A percentile compares a stretch with the other conserved stretches of the same genome.
Conservation (phyloP, 768 basidiomycete species). For the Chiua virens region DNA sequence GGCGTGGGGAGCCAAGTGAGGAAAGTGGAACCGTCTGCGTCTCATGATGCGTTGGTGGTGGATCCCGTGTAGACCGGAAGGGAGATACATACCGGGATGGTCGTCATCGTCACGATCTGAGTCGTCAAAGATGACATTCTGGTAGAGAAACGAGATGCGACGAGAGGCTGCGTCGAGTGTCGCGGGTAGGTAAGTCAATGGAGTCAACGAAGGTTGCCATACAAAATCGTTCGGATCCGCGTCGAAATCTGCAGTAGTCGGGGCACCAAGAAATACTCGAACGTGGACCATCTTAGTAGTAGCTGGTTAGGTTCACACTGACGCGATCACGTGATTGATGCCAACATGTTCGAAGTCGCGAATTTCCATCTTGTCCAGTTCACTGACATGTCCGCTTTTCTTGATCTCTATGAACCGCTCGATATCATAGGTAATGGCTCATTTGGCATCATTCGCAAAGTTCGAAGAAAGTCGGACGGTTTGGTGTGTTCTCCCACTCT, state of each 20-base stretch:
- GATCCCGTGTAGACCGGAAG: constrained; percentile 3
- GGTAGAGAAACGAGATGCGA: constrained; percentile 69
- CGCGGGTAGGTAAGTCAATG: constrained; percentile 37
- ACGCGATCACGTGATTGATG: constrained; percentile 29
- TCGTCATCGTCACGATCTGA: constrained; percentile 31
- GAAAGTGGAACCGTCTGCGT: constrained; percentile 46
- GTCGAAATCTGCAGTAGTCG: constrained; percentile 33
- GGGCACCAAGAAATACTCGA: constrained; percentile 55
- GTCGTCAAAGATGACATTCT: constrained; percentile 67
- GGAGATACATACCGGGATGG: constrained; percentile 12
- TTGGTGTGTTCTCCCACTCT: constrained; percentile 64
- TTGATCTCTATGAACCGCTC: constrained; percentile 82
- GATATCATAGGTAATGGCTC: constrained; percentile 96
- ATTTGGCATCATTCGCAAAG: constrained; percentile 97
- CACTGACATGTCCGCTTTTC: constrained; percentile 38
- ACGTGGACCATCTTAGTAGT: constrained; percentile 32
- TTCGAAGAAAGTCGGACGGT: constrained; percentile 80
- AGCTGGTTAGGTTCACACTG: neutral
- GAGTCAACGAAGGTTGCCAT: constrained; percentile 42
- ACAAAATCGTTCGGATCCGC: constrained; percentile 37
- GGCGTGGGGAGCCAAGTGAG: constrained; percentile 61
- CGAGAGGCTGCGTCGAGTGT: constrained; percentile 66
- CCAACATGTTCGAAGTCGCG: constrained; percentile 28
- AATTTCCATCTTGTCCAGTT: constrained; percentile 23
- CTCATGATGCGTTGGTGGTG: neutral